A percentile compares a stretch with the other conserved stretches of the same genome.
These are phyloP conservation scores for Lactifluus pinguis DNA, from an alignment of 768 basidiomycete species.

Conservation along the genomic window DNA sequence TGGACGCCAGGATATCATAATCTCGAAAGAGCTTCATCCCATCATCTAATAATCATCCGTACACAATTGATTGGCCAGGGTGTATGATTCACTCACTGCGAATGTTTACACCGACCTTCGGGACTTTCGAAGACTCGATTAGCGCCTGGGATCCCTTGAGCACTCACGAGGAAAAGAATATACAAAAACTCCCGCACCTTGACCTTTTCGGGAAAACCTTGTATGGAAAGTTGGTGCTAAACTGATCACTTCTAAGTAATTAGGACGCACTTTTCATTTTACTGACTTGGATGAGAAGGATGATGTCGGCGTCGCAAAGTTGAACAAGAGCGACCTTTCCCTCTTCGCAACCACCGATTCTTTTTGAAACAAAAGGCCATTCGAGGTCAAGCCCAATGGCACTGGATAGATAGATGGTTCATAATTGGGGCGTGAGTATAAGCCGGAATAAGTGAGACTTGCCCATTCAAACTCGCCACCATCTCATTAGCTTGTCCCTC, in stretches of 20 bases:
- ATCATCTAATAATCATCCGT: slow-evolving; percentile 29
- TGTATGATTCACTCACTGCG: slow-evolving; percentile 28
- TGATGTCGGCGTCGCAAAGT: slow-evolving; percentile 33
- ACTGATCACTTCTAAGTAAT: not conserved
- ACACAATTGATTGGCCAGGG: not conserved
- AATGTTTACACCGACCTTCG: slow-evolving; percentile 43
- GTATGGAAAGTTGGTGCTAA: not conserved
- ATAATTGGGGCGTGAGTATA: not conserved
- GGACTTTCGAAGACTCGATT: slow-evolving; percentile 32
- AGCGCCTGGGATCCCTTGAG: slow-evolving; percentile 28
- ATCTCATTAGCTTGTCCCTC: slow-evolving; percentile 37
- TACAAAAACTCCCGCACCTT: slow-evolving; percentile 24
- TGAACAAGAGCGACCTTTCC: slow-evolving; percentile 38
- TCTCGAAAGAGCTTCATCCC: slow-evolving; percentile 41
- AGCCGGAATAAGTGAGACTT: slow-evolving; percentile 12
- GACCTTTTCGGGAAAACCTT: slow-evolving; percentile 38
- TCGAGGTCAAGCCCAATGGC: slow-evolving; percentile 46
- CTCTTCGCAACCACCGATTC: slow-evolving; percentile 21
- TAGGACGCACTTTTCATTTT: slow-evolving; percentile 35
- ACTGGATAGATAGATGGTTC: slow-evolving; percentile 21
- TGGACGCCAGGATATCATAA: slow-evolving; percentile 34
- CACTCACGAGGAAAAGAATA: not conserved
- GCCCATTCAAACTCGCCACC: slow-evolving; percentile 31
- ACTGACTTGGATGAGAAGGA: slow-evolving; percentile 41
- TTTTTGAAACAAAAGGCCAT: slow-evolving; percentile 34